A percentile compares a stretch with the other conserved stretches of the same genome.
These are phyloP conservation scores for Claviceps pazoutovae DNA, from an alignment of 2,329 filamentous ascomycete species.

Conservation along the genomic window DNA sequence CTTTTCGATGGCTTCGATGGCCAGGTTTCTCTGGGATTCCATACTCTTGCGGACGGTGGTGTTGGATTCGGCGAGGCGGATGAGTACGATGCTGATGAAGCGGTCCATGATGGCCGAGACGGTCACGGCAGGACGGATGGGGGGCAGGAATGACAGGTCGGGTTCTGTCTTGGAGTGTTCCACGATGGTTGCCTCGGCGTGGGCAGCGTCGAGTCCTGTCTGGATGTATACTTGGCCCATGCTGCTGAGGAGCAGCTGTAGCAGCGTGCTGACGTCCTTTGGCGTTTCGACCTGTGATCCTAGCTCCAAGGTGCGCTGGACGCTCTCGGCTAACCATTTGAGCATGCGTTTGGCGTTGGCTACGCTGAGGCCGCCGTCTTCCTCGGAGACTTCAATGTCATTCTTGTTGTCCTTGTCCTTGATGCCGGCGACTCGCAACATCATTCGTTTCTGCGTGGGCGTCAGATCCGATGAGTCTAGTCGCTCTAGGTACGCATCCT, in stretches of 20 bases:
- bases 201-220: constrained; percentile 52
- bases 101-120: constrained; percentile 89
- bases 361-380: constrained; percentile 72
- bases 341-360: constrained; percentile 95
- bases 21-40: constrained; percentile 64
- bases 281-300: constrained; percentile 77
- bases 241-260: constrained; percentile 69
- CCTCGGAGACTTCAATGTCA: constrained; percentile 81
- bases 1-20: constrained; percentile 66
- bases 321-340: constrained; percentile 91
- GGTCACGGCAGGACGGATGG: constrained; percentile 67
- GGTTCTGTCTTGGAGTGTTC: constrained; percentile 74
- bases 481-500: constrained; percentile 80
- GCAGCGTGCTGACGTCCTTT: constrained; percentile 77
- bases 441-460: constrained; percentile 75
- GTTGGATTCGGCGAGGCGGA: constrained; percentile 78
- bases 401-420: constrained; percentile 63
- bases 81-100: constrained; percentile 78
- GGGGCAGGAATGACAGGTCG: constrained; percentile 70
- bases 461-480: constrained; percentile 83
- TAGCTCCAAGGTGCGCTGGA: constrained; percentile 82
- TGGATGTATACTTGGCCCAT: constrained; percentile 75
- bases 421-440: constrained; percentile 77
- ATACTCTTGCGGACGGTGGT: constrained; percentile 82
- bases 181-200: constrained; percentile 60